These are phyloP conservation scores for Irpex sp. DNA, from an alignment of 1,284 basidiomycete species.

Conservation along the genomic window DNA sequence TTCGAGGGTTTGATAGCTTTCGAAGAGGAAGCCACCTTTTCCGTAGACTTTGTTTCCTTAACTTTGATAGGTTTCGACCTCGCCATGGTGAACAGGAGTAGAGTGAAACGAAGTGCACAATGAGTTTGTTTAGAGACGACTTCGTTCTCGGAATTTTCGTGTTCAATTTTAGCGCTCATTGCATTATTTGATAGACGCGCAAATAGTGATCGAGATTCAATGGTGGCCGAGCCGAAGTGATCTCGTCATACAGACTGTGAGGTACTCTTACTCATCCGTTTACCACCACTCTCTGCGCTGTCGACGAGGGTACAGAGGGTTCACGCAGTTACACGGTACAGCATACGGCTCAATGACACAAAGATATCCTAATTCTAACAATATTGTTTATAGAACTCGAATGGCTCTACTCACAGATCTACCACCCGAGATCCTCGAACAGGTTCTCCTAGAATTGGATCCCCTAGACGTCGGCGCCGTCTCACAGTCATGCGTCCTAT, in stretches of 20 bases:
- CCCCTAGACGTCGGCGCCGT: slow-evolving; percentile 50
- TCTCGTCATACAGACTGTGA: no score
- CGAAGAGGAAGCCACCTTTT: background rate
- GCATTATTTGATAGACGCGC: background rate
- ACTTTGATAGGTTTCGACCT: background rate
- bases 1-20: background rate
- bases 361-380: background rate
- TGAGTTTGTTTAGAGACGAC: no score
- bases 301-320: no score
- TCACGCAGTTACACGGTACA: no score
- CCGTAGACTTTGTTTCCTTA: background rate
- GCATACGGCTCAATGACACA: no score
- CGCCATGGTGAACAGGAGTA: background rate
- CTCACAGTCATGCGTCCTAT: slow-evolving; percentile 45
- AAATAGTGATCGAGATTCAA: background rate
- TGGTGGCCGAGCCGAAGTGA: no score
- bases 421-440: slow-evolving; percentile 54
- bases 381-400: background rate
- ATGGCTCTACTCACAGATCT: slow-evolving; percentile 23
- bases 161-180: background rate
- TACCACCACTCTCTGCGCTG: background rate
- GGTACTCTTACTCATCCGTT: background rate
- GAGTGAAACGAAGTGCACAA: no score
- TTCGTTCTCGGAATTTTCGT: background rate
- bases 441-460: slow-evolving; percentile 48